Base-by-base conservation (phyloP, 2,329 filamentous ascomycete species). In the Hypoxylon sp. region DNA sequence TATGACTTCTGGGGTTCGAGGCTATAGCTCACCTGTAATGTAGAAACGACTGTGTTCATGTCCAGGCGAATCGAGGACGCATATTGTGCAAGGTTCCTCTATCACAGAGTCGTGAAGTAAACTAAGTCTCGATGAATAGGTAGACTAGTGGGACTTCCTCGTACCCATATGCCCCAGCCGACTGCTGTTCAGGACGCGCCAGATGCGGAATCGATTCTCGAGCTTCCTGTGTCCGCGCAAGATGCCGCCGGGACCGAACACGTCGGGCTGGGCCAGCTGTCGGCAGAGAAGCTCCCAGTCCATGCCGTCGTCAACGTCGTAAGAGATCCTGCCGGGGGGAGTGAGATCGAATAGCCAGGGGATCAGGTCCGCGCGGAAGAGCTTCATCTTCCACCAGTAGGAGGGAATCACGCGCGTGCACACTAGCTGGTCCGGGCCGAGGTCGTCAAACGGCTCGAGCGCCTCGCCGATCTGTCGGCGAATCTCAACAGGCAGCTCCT, bases 261-360 rank as follows among this genome's bases (percentile, higher is more conserved):
- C 59, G 11, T 63, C 11, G 0, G 30, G 30, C 56, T 70, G 68
- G 3, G 61, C 68, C 5, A 74, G 64, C 28, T 70, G 48, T 1
- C 72, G 71, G 16, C 67, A 70, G 2, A 73, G 61, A 2, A 63
- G 33, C 56, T 74, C 72, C 72, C 72, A 74, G 53, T 74, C 72
- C 51, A 71, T 16, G n/a, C 11, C 11, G 9, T 42, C 22, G 3
- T 40, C 14, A 12, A n/a, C n/a, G n/a, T n/a, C n/a, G n/a, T n/a
- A 14, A 33, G 24, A 26, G 6, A 6, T 26, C 24, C 3, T 26
- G 24, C 3, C 3, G 6, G 24, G 24, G 24, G 3, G 24, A 6
- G 24, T 26, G 4, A 72, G 44, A 33, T 72, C 72, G 58, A 54
- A 70, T 1, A 74, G 42, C 72, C 71, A 74, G 0, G 72, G 72